phyloP scores from a whole-genome alignment of 2,329 filamentous ascomycete species.

The Metarhizium sp. region DNA sequence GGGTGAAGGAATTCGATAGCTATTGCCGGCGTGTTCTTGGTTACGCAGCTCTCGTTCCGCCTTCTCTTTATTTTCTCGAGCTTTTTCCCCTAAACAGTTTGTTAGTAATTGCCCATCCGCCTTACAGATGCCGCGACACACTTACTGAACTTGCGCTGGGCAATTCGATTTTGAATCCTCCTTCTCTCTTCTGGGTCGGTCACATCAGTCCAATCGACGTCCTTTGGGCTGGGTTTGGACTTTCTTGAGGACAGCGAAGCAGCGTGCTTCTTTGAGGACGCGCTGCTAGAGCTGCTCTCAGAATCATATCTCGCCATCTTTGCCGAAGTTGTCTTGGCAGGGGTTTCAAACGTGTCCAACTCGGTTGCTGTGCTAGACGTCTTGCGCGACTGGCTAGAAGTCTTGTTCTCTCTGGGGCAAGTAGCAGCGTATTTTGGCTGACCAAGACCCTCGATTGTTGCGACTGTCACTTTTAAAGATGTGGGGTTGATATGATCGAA shows the following conservation, averaged over 20 bases:
- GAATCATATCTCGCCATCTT: slow-evolving; percentile 13
- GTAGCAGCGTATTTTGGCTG: neutral
- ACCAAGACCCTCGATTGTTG: neutral
- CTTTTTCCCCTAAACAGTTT: slow-evolving; percentile 51
- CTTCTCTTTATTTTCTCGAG: slow-evolving; percentile 57
- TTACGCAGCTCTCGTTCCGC: slow-evolving; percentile 55
- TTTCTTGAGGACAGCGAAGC: slow-evolving; percentile 26
- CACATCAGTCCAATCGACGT: slow-evolving; percentile 60
- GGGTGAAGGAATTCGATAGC: slow-evolving; percentile 52
- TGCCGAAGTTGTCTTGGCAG: neutral
- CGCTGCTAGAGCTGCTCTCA: slow-evolving; percentile 7
- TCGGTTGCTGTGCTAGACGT: slow-evolving; percentile 4
- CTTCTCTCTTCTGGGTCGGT: slow-evolving; percentile 62
- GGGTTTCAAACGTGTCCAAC: neutral
- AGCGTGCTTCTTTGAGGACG: slow-evolving; percentile 16
- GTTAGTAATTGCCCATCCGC: slow-evolving; percentile 5
- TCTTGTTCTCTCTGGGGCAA: neutral
- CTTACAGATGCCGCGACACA: neutral
- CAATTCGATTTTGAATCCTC: slow-evolving; percentile 67
- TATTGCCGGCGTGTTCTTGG: slow-evolving; percentile 50
- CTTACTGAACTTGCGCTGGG: slow-evolving; percentile 68
- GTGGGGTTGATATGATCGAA: slow-evolving; percentile 1
- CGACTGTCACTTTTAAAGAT: slow-evolving; percentile 1
- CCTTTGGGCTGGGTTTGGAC: slow-evolving; percentile 31
- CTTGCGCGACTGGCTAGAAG: slow-evolving; percentile 10